Evolutionary conservation across 2,329 filamentous ascomycete species (phyloP).

Genomic region (Xylariomycetidae sp.): DNA sequence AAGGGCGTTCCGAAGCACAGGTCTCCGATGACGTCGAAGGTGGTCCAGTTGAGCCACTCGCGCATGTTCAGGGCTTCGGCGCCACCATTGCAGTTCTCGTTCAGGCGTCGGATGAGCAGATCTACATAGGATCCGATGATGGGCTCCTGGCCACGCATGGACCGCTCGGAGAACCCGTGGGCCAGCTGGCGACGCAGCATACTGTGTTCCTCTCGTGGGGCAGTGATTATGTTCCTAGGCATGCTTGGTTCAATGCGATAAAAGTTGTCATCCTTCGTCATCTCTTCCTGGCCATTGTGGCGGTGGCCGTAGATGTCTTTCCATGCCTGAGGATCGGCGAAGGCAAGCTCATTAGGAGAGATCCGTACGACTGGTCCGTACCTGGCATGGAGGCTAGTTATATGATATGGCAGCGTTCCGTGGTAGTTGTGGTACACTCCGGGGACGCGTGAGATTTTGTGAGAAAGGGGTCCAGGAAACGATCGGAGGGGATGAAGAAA

Average conservation of each 20-base stretch:
- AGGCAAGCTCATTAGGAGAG: slow-evolving; percentile 37
- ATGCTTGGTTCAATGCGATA: slow-evolving; percentile 21
- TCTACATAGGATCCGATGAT: slow-evolving; percentile 34
- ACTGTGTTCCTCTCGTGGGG: slow-evolving; percentile 28
- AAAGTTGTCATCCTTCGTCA: slow-evolving; percentile 25
- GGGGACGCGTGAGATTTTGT: slow-evolving; percentile 19
- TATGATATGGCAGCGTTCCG: slow-evolving; percentile 20
- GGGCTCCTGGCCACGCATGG: slow-evolving; percentile 36
- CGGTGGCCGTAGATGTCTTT: slow-evolving; percentile 37
- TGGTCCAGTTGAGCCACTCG: slow-evolving; percentile 35
- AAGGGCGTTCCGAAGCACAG: slow-evolving; percentile 42
- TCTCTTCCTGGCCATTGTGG: slow-evolving; percentile 21
- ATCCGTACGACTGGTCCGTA: slow-evolving; percentile 39
- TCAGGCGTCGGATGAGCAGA: slow-evolving; percentile 27
- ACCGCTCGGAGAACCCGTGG: slow-evolving; percentile 34
- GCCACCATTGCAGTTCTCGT: slow-evolving; percentile 18
- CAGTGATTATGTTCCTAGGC: slow-evolving; percentile 26
- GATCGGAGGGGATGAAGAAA: slow-evolving; percentile 23
- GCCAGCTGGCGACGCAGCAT: slow-evolving; percentile 30
- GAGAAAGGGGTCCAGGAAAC: slow-evolving; percentile 24
- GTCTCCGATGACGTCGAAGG: slow-evolving; percentile 42
- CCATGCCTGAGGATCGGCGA: slow-evolving; percentile 33
- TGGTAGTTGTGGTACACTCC: slow-evolving; percentile 16
- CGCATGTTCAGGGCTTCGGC: slow-evolving; percentile 25
- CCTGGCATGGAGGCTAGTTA: slow-evolving; percentile 26